phyloP scores from a whole-genome alignment of 73 alveolate genomes.

The Symbiodinium pilosum region DNA sequence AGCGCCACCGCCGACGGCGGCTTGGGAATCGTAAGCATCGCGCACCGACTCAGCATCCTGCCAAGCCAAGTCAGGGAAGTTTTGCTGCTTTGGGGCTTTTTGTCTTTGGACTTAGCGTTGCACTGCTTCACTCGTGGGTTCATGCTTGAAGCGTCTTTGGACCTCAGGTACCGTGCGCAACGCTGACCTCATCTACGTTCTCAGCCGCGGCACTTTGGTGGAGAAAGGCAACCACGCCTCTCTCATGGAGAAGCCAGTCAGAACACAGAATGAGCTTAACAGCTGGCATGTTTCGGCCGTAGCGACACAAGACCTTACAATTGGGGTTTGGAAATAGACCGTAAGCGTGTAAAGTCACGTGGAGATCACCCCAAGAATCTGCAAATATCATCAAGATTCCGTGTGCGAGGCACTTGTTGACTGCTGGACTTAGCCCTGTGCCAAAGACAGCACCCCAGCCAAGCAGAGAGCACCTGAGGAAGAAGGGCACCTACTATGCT shows the following conservation, averaged over 20 bases:
- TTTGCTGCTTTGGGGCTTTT: not conserved
- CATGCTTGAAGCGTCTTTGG: not conserved
- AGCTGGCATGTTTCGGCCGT: too few relatives aligned
- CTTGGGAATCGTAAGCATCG: conserved; percentile 92
- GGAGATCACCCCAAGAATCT: too few relatives aligned
- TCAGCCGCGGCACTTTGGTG: conserved; percentile 96
- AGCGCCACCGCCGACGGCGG: conserved; percentile 38
- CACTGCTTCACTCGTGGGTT: not conserved
- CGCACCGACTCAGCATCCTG: conserved; percentile 61
- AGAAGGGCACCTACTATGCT: conserved; percentile 86
- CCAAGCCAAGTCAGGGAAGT: too few relatives aligned
- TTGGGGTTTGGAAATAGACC: not conserved
- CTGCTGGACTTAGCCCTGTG: too few relatives aligned
- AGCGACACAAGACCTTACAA: not conserved
- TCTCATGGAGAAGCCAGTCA: conserved; percentile 10
- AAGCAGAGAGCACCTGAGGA: not conserved
- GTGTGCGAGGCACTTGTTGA: too few relatives aligned
- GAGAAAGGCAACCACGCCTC: conserved; percentile 96
- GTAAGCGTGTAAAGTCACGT: too few relatives aligned
- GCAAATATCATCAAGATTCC: too few relatives aligned
- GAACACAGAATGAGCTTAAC: too few relatives aligned
- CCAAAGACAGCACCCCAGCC: too few relatives aligned
- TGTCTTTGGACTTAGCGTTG: not conserved
- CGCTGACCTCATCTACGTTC: conserved; percentile 97
- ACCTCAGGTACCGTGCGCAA: conserved; percentile 96